A percentile compares a stretch with the other conserved stretches of the same genome.
These are phyloP conservation scores for Penicillium digitatum DNA, from an alignment of 2,329 filamentous ascomycete genomes.

Conservation along the genomic window DNA sequence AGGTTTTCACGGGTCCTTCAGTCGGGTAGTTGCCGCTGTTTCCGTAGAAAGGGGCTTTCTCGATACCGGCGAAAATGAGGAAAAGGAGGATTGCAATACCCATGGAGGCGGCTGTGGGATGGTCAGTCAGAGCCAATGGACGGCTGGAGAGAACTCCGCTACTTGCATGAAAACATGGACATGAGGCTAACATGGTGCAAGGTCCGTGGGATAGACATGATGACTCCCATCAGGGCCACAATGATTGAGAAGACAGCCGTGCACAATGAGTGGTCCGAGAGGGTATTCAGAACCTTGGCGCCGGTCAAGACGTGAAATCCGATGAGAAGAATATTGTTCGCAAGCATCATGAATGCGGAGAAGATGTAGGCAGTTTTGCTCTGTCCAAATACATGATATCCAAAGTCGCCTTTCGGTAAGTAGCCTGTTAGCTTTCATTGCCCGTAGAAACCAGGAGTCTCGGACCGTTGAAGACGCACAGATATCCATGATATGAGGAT, in stretches of 20 bases:
- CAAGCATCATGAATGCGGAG: constrained; percentile 41
- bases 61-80: constrained; percentile 49
- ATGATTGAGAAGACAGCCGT: constrained; percentile 50
- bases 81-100: constrained; percentile 49
- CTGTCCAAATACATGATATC: constrained; percentile 47
- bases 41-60: constrained; percentile 43
- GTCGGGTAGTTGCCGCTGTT: constrained; percentile 48
- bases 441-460: no score
- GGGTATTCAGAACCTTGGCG: constrained; percentile 49
- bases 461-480: constrained; percentile 29
- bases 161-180: constrained; percentile 46
- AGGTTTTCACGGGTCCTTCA: constrained; percentile 44
- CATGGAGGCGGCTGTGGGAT: constrained; percentile 42
- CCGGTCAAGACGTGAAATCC: constrained; percentile 51
- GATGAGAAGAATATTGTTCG: constrained; percentile 51
- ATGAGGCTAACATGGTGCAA: constrained; percentile 50
- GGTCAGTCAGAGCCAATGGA: background rate
- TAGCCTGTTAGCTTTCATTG: background rate
- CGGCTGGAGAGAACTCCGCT: no score
- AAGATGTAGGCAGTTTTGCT: constrained; percentile 45
- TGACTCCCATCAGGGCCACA: constrained; percentile 45
- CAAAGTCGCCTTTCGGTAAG: constrained; percentile 41
- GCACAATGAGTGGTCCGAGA: constrained; percentile 48
- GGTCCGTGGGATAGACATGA: constrained; percentile 47
- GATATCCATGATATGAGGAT: constrained; percentile 50